Base-by-base conservation (phyloP, 768 basidiomycete genomes). In the Artomyces pyxidatus region DNA sequence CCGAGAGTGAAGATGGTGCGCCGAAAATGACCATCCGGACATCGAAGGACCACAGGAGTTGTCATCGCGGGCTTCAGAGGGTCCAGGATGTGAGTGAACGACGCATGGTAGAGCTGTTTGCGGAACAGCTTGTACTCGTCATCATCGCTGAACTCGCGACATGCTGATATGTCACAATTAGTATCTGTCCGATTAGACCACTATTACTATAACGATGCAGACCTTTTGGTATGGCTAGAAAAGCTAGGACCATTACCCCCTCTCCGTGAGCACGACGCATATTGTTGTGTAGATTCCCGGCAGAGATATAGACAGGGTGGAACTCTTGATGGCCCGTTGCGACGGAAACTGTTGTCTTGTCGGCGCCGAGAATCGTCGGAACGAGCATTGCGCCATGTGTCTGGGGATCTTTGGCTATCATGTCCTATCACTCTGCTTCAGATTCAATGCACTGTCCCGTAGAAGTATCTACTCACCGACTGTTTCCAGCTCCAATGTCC, bases 401-500 rank as follows among this genome's bases (percentile, higher is more conserved):
- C 3, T n/a, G 10, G 2, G 42, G 41, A 17, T 56, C 48, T 10
- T 37, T 10, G 1, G 53, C 42, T 1, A 59, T 51, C 9, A 16
- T 22, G 44, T 56, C 55, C 55, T 56, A 23, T 46, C n/a, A n/a
- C 3, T 4, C 16, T 21, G 30, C 3, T 12, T 6, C 22, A 50
- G 37, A 38, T 8, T 14, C 37, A 21, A 37, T 19, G 14, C 9
- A 45, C 14, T 45, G 11, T 17, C n/a, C 14, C 23, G 16, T 8
- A 43, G 7, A 10, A 37, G 9, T 49, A 42, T 19, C 23, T 26
- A 59, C 57, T 5, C 30, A 66, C 67, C 10, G 63, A 65, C 42
- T 76, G 70, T 6, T 57, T 45, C 69, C 68, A 74, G 3, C 67
- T 67, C 57, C 62, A 73, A 27, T 69, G 58, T 3, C 67, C 72